Conservation (phyloP, 2,329 filamentous ascomycete species). For the Verticillium dahliae region DNA sequence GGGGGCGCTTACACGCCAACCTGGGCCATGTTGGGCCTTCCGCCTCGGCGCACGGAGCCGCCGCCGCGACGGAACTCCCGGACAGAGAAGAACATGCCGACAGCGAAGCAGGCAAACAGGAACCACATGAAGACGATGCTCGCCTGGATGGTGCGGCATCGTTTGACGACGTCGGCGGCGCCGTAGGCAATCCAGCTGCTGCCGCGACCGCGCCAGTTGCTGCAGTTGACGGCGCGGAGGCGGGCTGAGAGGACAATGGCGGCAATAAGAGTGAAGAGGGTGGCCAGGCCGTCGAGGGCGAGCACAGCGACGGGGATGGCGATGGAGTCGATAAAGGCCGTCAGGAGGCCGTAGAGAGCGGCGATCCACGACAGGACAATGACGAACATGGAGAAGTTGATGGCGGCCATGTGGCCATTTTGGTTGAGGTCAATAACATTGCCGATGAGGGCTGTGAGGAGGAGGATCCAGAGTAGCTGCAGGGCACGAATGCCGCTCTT, state of each 20-base stretch:
- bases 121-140: conserved; percentile 75
- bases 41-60: conserved; percentile 31
- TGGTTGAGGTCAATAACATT: conserved; percentile 49
- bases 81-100: conserved; percentile 48
- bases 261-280: conserved; percentile 64
- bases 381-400: conserved; percentile 66
- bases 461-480: conserved; percentile 45
- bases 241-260: conserved; percentile 66
- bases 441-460: conserved; percentile 50
- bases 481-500: conserved; percentile 38
- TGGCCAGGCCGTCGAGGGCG: conserved; percentile 50
- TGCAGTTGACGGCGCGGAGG: conserved; percentile 63
- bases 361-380: conserved; percentile 59
- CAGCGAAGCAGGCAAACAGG: conserved; percentile 57
- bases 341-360: conserved; percentile 54
- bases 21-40: conserved; percentile 50
- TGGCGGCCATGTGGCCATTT: conserved; percentile 37
- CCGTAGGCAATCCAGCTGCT: conserved; percentile 57
- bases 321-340: conserved; percentile 46
- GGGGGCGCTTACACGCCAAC: conserved; percentile 35
- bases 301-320: conserved; percentile 46
- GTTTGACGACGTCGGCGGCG: conserved; percentile 50
- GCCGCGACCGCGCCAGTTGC: conserved; percentile 26
- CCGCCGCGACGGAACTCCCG: conserved; percentile 43
- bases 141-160: conserved; percentile 71